Base-by-base conservation (phyloP, 345 rosid species). In the Syzygium oleosum region DNA sequence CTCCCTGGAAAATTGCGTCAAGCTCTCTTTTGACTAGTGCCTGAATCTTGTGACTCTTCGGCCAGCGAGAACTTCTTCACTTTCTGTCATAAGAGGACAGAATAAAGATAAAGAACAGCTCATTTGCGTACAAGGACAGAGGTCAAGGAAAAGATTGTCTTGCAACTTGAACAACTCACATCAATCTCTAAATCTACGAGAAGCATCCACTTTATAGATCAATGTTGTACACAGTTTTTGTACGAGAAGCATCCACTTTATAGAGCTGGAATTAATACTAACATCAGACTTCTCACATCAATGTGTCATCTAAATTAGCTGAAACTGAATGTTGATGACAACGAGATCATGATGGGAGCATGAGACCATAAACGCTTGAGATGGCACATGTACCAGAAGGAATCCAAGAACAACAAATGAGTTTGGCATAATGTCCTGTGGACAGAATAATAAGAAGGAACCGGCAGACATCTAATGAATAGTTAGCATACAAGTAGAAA, bases 21-120 rank as follows among this genome's bases (percentile, higher is more conserved):
- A 84, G 93, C 87, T 88, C 89, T 91, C 93, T 93, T 93, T 68
- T 88, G 86, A 84, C 65, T 68, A 23, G 92, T 73, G 84, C 87
- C 86, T 86, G 92, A 73, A 73, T 38, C 83, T 90, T 59, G 91
- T 93, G 84, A 52, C 87, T 91, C 92, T 46, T 93, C 88, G 56
- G 92, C 94, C 85, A 95, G 86, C 4, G 93, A 90, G 89, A 97
- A 95, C 85, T 91, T 95, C 91, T 92, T 94, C 90, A 95, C 97
- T 88, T 95, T 94, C 97, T 95, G 94, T 29, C 14, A 83, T 19
- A 4, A 51, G 46, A 46, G 65, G 52, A n/a, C n/a, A 86, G 83
- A n/a, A 16, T 56, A 17, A 88, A 78, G 23, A 34, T 10, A 41
- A 0, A 31, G 61, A 21, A 73, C 38, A 68, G 49, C 49, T 38